phyloP scores from a whole-genome alignment of 2,329 filamentous ascomycete species.

The Calonectria pseudoturangicola region DNA sequence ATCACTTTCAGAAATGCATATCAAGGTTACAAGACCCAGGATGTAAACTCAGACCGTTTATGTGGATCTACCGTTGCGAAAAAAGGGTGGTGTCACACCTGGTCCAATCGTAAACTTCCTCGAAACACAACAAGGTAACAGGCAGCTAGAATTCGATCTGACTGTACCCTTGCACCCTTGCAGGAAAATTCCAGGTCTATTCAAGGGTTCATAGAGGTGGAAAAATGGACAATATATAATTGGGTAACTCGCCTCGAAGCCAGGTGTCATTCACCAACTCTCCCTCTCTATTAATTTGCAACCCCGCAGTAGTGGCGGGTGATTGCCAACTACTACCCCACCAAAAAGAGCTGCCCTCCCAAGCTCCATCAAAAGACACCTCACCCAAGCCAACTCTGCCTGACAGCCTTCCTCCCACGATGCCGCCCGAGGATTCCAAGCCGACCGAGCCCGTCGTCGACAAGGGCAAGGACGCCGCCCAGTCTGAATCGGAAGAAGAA shows the following conservation, averaged over 20 bases:
- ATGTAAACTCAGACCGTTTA: not conserved
- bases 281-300: conserved; percentile 1
- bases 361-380: conserved; percentile 15
- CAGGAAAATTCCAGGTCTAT: not conserved
- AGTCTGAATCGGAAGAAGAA: conserved; percentile 66
- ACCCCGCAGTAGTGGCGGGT: conserved; percentile 37
- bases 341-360: conserved; percentile 48
- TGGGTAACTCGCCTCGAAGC: not conserved
- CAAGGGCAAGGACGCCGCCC: conserved; percentile 69
- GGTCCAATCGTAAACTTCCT: not conserved
- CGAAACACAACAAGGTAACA: not conserved
- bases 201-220: not conserved
- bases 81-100: not conserved
- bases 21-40: not conserved
- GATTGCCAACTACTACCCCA: conserved; percentile 47
- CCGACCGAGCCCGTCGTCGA: conserved; percentile 72
- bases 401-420: conserved; percentile 50
- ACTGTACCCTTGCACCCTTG: not conserved
- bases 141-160: not conserved
- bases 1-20: not conserved
- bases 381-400: conserved; percentile 36
- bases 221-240: not conserved
- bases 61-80: not conserved
- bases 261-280: conserved; percentile 8
- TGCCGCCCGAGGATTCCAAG: conserved; percentile 78